phyloP scores from a whole-genome alignment of 2,329 filamentous ascomycete genomes.

The Ophiocordyceps camponoti-floridani region DNA sequence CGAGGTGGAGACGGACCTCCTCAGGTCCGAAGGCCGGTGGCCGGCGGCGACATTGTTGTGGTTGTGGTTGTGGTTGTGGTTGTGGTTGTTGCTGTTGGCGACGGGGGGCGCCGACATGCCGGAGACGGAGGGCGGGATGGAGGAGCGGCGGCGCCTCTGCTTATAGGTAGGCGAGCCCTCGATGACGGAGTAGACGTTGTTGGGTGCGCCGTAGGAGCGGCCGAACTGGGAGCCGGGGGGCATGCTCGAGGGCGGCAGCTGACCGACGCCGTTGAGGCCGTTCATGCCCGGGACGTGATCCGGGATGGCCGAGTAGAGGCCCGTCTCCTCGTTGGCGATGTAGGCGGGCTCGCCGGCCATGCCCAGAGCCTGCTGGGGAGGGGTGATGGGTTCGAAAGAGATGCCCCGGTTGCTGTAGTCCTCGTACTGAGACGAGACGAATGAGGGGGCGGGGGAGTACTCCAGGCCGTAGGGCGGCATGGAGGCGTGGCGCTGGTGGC shows the following conservation, averaged over 20 bases:
- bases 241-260: slow-evolving; percentile 72
- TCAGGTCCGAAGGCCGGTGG: slow-evolving; percentile 76
- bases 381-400: slow-evolving; percentile 92
- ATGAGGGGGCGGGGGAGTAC: slow-evolving; percentile 93
- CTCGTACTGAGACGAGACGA: slow-evolving; percentile 96
- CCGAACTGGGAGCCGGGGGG: slow-evolving; percentile 66
- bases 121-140: slow-evolving; percentile 64
- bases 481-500: slow-evolving; percentile 88
- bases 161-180: slow-evolving; percentile 98
- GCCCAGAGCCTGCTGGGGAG: slow-evolving; percentile 72
- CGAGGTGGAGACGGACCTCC: slow-evolving; percentile 77
- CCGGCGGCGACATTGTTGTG: no score
- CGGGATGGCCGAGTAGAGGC: slow-evolving; percentile 85
- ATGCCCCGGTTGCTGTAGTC: slow-evolving; percentile 94
- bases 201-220: slow-evolving; percentile 48
- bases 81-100: no score
- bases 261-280: slow-evolving; percentile 79
- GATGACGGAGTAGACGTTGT: slow-evolving; percentile 86
- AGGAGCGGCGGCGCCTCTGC: slow-evolving; percentile 84
- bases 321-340: slow-evolving; percentile 95
- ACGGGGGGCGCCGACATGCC: slow-evolving; percentile 50
- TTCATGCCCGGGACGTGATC: slow-evolving; percentile 62
- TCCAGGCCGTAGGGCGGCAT: slow-evolving; percentile 92
- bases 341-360: slow-evolving; percentile 83
- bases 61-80: slow-evolving; percentile 23